Base-by-base conservation (phyloP, 192 early-diverging fungal species). In the Geranomyces variabilis region DNA sequence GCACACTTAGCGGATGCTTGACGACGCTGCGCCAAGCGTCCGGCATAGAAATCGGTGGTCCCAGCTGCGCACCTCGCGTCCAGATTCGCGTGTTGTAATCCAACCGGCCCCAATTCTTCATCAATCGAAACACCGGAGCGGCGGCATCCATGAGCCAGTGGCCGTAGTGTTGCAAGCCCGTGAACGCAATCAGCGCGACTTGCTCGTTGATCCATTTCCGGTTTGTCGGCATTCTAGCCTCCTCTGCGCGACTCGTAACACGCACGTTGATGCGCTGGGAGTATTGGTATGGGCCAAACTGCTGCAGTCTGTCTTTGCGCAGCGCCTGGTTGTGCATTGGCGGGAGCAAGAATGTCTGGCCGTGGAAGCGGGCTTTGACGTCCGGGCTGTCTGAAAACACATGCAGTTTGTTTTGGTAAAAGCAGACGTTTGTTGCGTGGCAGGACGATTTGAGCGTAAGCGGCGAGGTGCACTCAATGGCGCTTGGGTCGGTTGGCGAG, bases 101-200 rank as follows among this genome's bases (percentile, higher is more conserved):
- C n/a, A 53, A 26, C 51, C 51, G 51, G 19, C n/a, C 7, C 51
- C 51, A 53, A 26, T 6, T n/a, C n/a, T 26, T n/a, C 51, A 53
- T 53, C 51, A 53, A 7, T 7, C 24, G 51, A 53, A 53, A 53
- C 4, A 26, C 51, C 15, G 51, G 51, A 3, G 51, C 4, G 2
- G 24, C 51, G 51, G 51, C 51, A 26, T 53, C 51, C 51, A 53
- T 53, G 6, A 53, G 24, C 51, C 51, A 53, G 24, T 53, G 51
- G 24, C 51, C 51, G 7, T 53, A 41, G 36, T 41, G 36, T 10
- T 10, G 5, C 3, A 41, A 41, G 36, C 36, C 36, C 10, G 36
- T 41, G 36, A 41, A 41, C 10, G 36, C 36, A 41, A 41, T 41
- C 36, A 41, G 36, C 3, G 10, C 36, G 5, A 41, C 36, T 10